A percentile compares a stretch with the other conserved stretches of the same genome.
Conservation (phyloP, 2,329 filamentous ascomycete genomes). For the Magnaporthiopsis poae region DNA sequence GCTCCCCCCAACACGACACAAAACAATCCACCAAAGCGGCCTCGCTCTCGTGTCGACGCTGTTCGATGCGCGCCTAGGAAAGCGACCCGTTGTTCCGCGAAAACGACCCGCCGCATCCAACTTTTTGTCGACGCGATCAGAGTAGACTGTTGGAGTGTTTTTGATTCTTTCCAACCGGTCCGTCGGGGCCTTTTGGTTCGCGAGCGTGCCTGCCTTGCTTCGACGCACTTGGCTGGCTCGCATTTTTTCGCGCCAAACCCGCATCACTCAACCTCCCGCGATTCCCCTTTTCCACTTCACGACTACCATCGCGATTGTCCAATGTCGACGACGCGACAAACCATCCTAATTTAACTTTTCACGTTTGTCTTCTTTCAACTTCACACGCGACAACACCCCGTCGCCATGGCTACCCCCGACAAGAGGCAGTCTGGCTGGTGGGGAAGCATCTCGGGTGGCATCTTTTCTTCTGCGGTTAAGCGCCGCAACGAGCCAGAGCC, state of each 20-base stretch:
- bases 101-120: background rate
- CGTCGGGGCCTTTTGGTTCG: background rate
- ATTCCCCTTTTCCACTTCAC: background rate
- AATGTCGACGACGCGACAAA: constrained; percentile 7
- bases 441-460: constrained; percentile 7
- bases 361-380: background rate
- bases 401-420: constrained; percentile 6
- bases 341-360: background rate
- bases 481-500: constrained; percentile 5
- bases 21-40: background rate
- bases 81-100: background rate
- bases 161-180: background rate
- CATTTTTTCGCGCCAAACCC: background rate
- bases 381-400: background rate
- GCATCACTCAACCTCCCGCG: background rate
- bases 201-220: background rate
- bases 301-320: constrained; percentile 1
- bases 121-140: constrained; percentile 3
- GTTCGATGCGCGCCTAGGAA: constrained; percentile 4
- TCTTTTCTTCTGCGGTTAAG: constrained; percentile 7
- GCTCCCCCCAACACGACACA: background rate
- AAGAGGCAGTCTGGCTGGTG: constrained; percentile 5
- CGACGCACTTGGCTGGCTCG: background rate
- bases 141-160: background rate
- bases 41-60: constrained; percentile 1